A percentile compares a stretch with the other conserved stretches of the same genome.
Evolutionary conservation across 352 stramenopile species (phyloP).

Genomic region (Blastocystis sp.): DNA sequence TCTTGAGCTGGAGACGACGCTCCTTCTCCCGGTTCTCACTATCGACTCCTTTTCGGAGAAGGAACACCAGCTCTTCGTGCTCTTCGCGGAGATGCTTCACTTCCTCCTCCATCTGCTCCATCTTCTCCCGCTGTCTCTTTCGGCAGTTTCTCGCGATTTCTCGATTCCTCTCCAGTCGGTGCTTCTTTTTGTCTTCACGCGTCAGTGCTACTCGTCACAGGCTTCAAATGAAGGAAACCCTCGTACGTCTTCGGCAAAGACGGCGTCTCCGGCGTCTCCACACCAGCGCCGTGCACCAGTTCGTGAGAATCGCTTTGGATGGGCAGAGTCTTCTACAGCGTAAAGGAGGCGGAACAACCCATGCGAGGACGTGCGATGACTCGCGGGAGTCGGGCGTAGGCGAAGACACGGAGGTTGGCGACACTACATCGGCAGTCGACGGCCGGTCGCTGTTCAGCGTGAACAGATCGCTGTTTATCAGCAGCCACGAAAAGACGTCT

Average conservation of each 20-base stretch:
- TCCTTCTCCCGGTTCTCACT: slow-evolving; percentile 67
- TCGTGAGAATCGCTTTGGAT: not conserved
- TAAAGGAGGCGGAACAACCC: too few relatives aligned
- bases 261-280: not conserved
- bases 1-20: slow-evolving; percentile 63
- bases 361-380: too few relatives aligned
- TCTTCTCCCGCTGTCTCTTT: slow-evolving; percentile 72
- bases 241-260: not conserved
- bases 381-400: too few relatives aligned
- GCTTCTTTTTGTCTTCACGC: slow-evolving; percentile 66
- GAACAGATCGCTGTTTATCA: slow-evolving; percentile 65
- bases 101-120: slow-evolving; percentile 71
- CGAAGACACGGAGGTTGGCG: too few relatives aligned
- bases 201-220: slow-evolving; percentile 20
- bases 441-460: slow-evolving; percentile 38
- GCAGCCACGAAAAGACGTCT: slow-evolving; percentile 64
- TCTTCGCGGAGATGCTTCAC: slow-evolving; percentile 68
- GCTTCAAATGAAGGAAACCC: not conserved
- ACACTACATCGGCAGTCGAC: too few relatives aligned
- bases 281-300: not conserved
- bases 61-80: slow-evolving; percentile 61
- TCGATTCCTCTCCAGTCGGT: slow-evolving; percentile 71
- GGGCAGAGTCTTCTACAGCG: too few relatives aligned
- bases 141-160: slow-evolving; percentile 72
- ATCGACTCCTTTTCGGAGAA: slow-evolving; percentile 63